Percentiles rank a stretch among this genome's conserved stretches.
phyloP scores from a whole-genome alignment of 257 asterid species.

The Solanum sejunctum region DNA sequence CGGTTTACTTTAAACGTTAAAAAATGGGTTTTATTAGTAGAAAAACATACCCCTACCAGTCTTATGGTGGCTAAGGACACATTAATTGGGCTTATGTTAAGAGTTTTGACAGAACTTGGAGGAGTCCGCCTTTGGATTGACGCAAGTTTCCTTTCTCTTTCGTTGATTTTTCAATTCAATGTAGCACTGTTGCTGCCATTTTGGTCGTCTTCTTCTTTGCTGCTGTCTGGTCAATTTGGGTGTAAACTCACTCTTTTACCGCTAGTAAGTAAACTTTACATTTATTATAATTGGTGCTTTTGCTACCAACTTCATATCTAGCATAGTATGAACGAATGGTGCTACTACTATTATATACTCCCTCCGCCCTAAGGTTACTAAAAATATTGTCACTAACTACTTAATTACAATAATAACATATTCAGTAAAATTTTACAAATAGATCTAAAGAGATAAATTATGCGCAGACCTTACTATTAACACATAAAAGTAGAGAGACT shows the following conservation, averaged over 20 bases:
- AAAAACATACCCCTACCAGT: neutral
- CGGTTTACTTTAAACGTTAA: neutral
- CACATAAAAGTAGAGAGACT: no score
- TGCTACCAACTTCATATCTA: no score
- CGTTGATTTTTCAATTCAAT: neutral
- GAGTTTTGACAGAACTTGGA: neutral
- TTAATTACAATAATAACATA: no score
- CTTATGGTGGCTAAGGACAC: neutral
- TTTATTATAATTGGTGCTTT: neutral
- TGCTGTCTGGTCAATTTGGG: neutral
- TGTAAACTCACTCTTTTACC: neutral
- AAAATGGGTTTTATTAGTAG: neutral
- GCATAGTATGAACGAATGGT: no score
- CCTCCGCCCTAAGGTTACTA: no score
- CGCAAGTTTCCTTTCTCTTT: neutral
- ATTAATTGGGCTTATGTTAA: neutral
- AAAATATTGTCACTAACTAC: no score
- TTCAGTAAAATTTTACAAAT: no score
- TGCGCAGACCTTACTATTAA: no score
- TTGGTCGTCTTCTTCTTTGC: neutral
- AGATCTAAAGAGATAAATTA: no score
- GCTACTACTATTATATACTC: no score
- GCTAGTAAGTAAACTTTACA: neutral
- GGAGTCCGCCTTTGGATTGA: neutral
- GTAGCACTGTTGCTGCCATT: neutral